Conservation (phyloP, 306 rosid species). For the Cicer chorassanicum region DNA sequence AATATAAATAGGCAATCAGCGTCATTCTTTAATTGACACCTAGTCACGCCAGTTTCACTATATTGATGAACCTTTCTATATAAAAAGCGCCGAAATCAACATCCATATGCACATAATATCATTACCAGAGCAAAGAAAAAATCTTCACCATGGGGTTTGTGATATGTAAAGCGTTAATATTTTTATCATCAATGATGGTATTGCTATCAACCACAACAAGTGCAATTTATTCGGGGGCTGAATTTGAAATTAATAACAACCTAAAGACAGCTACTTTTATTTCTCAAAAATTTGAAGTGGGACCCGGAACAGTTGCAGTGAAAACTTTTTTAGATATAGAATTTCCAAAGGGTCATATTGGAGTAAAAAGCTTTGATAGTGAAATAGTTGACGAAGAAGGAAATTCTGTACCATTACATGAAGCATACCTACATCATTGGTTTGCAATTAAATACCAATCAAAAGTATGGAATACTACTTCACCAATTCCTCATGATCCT, state of each 20-base stretch:
- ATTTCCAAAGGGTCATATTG: not conserved
- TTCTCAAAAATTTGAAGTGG: not conserved
- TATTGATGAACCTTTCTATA: no score
- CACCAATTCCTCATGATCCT: not conserved
- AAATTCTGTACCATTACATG: not conserved
- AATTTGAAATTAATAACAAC: not conserved
- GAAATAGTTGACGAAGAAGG: constrained; percentile 30
- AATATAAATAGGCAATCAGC: not conserved
- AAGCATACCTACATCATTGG: constrained; percentile 15
- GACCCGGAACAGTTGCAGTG: not conserved
- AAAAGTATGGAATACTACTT: not conserved
- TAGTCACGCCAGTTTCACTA: not conserved
- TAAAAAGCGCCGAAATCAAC: no score
- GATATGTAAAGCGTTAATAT: not conserved
- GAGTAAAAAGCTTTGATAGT: constrained; percentile 21
- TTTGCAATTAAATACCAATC: not conserved
- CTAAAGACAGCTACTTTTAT: constrained; percentile 23
- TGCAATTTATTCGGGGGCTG: not conserved
- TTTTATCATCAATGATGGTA: not conserved
- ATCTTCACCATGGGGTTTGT: no score
- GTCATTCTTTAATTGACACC: no score
- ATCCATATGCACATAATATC: no score
- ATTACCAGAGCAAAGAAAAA: no score
- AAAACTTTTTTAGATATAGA: not conserved
- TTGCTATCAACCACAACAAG: not conserved